Evolutionary conservation across 331 rosid genomes (phyloP), one percentile per base, ranked within the genome.

Genomic region (Stylosanthes scabra): DNA sequence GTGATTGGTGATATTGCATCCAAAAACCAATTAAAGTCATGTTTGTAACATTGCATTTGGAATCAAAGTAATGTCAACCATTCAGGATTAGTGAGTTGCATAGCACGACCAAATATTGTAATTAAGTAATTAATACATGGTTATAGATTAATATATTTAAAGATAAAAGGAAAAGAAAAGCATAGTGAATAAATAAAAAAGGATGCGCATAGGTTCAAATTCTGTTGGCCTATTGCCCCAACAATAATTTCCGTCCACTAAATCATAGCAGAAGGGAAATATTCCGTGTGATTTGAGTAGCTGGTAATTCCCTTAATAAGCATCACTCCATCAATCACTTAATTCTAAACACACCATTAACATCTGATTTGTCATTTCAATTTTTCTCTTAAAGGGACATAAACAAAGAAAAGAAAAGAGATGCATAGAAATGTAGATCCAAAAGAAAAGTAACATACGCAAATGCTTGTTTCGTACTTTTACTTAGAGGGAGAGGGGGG

Each of bases 1-100:
- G 59, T 55, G 59, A 61, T 29, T 29, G 60, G 51, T 47, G 68
- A 34, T 66, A 11, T 60, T 11, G 25, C 12, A 12, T 46, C 37
- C 68, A 29, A 72, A 29, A 6, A 39, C 77, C 8, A 15, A 63
- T 47, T 61, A 12, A 20, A 72, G 50, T 34, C 27, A 72, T 71
- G 50, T 15, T 71, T 7, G 47, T 71, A 10, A 59, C 27, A 11
- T 25, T 40, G 49, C 62, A n/a, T n/a, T n/a, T n/a, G n/a, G n/a
- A 61, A 16, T 50, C 52, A 47, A 52, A 37, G 37, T 15, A 54
- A 10, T 34, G 61, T 59, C 68, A 46, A 10, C 20, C 37, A 72
- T 59, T 59, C 47, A 13, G 11, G 20, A 59, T 59, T 0, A 10
- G 34, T 4, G 66, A 10, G 20, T 59, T 59, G 12, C 16, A 28